A percentile compares a stretch with the other conserved stretches of the same genome.
phyloP scores from a whole-genome alignment of 495 filamentous ascomycete species.

The Penicillium salamii region DNA sequence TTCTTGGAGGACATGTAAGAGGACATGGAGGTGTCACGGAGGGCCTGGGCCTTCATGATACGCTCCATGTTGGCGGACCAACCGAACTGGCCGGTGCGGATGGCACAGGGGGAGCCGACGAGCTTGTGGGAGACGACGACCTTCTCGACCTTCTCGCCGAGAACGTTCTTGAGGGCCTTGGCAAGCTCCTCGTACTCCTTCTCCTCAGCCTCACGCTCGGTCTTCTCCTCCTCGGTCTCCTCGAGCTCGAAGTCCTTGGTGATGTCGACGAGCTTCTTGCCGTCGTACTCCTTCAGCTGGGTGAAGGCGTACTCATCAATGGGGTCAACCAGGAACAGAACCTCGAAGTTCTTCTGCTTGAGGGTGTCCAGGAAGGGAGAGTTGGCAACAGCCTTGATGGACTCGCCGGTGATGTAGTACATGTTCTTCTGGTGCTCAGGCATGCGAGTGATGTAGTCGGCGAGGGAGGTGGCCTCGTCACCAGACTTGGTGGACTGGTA shows the following conservation, averaged over 20 bases:
- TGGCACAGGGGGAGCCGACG: constrained; percentile 90
- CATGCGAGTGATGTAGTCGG: constrained; percentile 98
- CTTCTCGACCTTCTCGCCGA: constrained; percentile 99
- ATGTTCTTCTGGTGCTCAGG: constrained; percentile 99
- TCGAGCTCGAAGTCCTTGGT: constrained; percentile 99
- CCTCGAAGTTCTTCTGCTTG: constrained; percentile 99
- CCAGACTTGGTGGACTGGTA: constrained; percentile 99
- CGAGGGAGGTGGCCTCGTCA: constrained; percentile 89
- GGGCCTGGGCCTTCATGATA: constrained; percentile 99
- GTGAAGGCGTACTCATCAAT: constrained; percentile 99
- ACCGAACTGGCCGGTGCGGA: constrained; percentile 99
- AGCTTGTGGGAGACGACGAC: constrained; percentile 99
- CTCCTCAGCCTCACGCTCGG: constrained; percentile 89
- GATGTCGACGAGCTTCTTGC: constrained; percentile 99
- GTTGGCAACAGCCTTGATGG: constrained; percentile 94
- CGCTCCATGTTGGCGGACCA: constrained; percentile 99
- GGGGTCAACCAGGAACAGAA: constrained; percentile 97
- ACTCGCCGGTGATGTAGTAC: constrained; percentile 99
- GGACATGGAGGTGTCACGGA: constrained; percentile 98
- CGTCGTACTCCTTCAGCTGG: constrained; percentile 99
- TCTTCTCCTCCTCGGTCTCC: constrained; percentile 99
- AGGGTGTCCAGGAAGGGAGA: constrained; percentile 98
- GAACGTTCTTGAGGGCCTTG: constrained; percentile 97
- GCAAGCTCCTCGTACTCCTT: constrained; percentile 93
- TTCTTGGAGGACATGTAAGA: constrained; percentile 99